Conservation (phyloP, 176 grass and related monocot genomes). For the Phoenix dactylifera region DNA sequence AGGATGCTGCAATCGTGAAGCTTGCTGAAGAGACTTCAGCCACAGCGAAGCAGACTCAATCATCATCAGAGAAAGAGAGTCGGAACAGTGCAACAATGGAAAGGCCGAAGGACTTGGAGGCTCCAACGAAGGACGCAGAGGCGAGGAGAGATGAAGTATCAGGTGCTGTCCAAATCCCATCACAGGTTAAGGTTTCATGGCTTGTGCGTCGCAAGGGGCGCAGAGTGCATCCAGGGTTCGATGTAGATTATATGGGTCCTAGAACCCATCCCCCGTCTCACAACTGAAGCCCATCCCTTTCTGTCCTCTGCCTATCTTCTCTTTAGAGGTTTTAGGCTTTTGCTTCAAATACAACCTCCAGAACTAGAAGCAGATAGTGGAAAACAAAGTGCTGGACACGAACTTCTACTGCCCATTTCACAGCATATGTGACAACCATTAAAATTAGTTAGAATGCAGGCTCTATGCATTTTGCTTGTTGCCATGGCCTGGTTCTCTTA, state of each 20-base stretch:
- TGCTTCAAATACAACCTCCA: too few relatives aligned
- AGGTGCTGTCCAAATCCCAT: slow-evolving; percentile 31
- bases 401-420: too few relatives aligned
- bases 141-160: slow-evolving; percentile 6
- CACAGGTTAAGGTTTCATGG: slow-evolving; percentile 23
- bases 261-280: slow-evolving; percentile 65
- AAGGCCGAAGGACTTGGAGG: not conserved
- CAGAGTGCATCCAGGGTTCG: slow-evolving; percentile 35
- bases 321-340: too few relatives aligned
- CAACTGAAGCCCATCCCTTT: slow-evolving; percentile 33
- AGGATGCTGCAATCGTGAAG: slow-evolving; percentile 19
- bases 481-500: slow-evolving; percentile 24
- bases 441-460: slow-evolving; percentile 16
- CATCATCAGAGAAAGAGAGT: not conserved
- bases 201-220: slow-evolving; percentile 13
- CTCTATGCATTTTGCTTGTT: slow-evolving; percentile 25
- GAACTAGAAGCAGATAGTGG: too few relatives aligned
- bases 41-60: not conserved
- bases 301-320: not conserved
- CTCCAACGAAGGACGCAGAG: not conserved
- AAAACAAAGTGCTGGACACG: too few relatives aligned
- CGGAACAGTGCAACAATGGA: not conserved
- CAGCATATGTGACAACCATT: not conserved
- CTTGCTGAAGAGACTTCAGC: not conserved
- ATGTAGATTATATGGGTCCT: slow-evolving; percentile 69